phyloP scores from a whole-genome alignment of 2,329 filamentous ascomycete genomes.

The Penicillium crustosum region DNA sequence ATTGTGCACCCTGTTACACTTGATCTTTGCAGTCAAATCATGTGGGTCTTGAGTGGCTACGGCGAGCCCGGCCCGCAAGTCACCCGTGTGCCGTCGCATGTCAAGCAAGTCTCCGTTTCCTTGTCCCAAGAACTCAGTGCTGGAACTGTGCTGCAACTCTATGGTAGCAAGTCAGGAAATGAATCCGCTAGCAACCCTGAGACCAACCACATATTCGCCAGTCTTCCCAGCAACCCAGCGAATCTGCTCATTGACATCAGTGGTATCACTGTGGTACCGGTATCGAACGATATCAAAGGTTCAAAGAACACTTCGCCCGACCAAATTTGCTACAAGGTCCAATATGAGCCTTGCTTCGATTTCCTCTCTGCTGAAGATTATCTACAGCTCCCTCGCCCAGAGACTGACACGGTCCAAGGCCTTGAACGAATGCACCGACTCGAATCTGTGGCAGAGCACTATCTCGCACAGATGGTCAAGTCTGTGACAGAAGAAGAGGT shows the following conservation, averaged over 20 bases:
- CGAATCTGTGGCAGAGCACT: conserved; percentile 19
- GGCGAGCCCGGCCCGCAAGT: conserved; percentile 13
- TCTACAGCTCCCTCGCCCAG: conserved; percentile 13
- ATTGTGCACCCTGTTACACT: conserved; percentile 22
- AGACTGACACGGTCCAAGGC: conserved; percentile 10
- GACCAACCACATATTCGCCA: conserved; percentile 19
- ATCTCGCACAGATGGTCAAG: conserved; percentile 12
- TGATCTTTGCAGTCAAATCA: conserved; percentile 19
- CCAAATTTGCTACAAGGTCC: conserved; percentile 22
- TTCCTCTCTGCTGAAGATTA: conserved; percentile 20
- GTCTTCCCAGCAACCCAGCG: conserved; percentile 7
- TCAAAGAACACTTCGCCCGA: conserved; percentile 14
- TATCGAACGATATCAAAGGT: conserved; percentile 19
- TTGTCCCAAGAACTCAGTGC: conserved; percentile 7
- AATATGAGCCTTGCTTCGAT: conserved; percentile 25
- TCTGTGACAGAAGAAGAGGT: conserved; percentile 15
- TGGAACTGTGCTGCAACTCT: conserved; percentile 16
- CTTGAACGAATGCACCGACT: conserved; percentile 15
- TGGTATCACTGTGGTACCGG: conserved; percentile 17
- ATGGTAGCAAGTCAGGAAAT: conserved; percentile 6
- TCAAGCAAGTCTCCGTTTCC: conserved; percentile 16
- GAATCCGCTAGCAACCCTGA: conserved; percentile 13
- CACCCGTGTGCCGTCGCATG: conserved; percentile 20
- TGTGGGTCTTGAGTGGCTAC: conserved; percentile 21
- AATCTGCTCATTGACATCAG: conserved; percentile 17